Base-by-base conservation (phyloP, 1,284 basidiomycete species). In the Peniophora sp. region DNA sequence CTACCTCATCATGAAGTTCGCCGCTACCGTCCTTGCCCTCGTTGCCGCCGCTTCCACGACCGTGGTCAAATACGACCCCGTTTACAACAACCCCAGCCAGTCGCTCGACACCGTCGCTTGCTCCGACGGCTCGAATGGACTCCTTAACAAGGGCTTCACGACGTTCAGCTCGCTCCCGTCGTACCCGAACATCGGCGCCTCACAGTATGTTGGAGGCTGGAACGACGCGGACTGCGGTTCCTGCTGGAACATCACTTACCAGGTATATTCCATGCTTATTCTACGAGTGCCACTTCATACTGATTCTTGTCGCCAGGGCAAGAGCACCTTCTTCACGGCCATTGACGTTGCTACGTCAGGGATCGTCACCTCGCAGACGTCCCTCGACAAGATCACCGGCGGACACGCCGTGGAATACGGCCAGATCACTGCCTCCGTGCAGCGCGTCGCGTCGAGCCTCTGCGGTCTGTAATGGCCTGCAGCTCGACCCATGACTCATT, bases 51-150 rank as follows among this genome's bases (percentile, higher is more conserved):
- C 16, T 8, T n/a, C 38, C n/a, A n/a, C 38, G 38, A 17, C 38
- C n/a, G n/a, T 17, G 38, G 67, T 75, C 48, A 65, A 70, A 46
- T 77, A 68, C 58, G 69, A 75, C 61, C 43, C 57, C 9, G 55
- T 57, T 39, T 78, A 75, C 57, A 75, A 75, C 63, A 67, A 67
- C 36, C 20, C 53, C 0, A 47, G 47, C 22, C 56, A 57, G 27
- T 70, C 69, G 0, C 65, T 77, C 12, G 50, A 53, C 53, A 61
- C 58, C 16, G 74, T 77, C 48, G 70, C 74, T 16, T 81, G 78
- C 63, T 80, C 78, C 8, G 65, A 76, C 50, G 77, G 77, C 11
- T 46, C 48, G 3, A 70, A 77, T 58, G 78, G 77, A 12, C 68
- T 80, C 41, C 54, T 69, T 39, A 66, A 64, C 8, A 65, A 63